These are phyloP conservation scores for Brassica nigra DNA, from an alignment of 345 rosid genomes.

Conservation along the genomic window DNA sequence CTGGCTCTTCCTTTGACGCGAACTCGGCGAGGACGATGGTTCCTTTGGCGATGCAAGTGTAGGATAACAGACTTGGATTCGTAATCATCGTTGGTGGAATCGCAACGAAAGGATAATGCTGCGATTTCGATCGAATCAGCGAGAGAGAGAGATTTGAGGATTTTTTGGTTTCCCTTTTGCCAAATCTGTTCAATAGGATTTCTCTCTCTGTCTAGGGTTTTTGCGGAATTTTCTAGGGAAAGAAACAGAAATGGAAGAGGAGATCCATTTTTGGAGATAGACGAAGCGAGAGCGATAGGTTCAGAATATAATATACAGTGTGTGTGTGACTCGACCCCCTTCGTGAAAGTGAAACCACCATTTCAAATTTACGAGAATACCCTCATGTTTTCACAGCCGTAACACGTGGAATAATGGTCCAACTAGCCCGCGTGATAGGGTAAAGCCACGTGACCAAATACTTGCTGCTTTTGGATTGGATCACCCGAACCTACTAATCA, in stretches of 20 bases:
- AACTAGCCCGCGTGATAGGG: conserved; percentile 3
- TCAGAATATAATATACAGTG: conserved; percentile 17
- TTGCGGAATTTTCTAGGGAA: conserved; percentile 34
- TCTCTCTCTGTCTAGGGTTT: conserved; percentile 35
- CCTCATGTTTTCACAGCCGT: conserved; percentile 7
- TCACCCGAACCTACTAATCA: too few species aligned
- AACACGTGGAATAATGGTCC: background rate
- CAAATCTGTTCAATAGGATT: background rate
- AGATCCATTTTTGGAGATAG: conserved; percentile 41
- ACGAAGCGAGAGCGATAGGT: background rate
- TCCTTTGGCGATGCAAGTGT: conserved; percentile 74
- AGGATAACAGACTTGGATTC: conserved; percentile 56
- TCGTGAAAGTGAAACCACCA: background rate
- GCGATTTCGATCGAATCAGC: conserved; percentile 16
- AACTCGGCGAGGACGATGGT: conserved; percentile 61
- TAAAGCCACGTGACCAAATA: background rate
- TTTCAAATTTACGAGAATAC: conserved; percentile 8
- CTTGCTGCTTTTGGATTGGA: too few species aligned
- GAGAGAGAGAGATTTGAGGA: background rate
- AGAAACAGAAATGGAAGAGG: conserved; percentile 22
- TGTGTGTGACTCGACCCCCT: background rate
- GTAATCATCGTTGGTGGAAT: conserved; percentile 52
- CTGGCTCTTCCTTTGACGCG: conserved; percentile 54
- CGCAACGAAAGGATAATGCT: conserved; percentile 24
- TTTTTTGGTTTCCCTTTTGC: background rate